phyloP scores from a whole-genome alignment of 139 green algal species.

The Edaphochlamys debaryana region DNA sequence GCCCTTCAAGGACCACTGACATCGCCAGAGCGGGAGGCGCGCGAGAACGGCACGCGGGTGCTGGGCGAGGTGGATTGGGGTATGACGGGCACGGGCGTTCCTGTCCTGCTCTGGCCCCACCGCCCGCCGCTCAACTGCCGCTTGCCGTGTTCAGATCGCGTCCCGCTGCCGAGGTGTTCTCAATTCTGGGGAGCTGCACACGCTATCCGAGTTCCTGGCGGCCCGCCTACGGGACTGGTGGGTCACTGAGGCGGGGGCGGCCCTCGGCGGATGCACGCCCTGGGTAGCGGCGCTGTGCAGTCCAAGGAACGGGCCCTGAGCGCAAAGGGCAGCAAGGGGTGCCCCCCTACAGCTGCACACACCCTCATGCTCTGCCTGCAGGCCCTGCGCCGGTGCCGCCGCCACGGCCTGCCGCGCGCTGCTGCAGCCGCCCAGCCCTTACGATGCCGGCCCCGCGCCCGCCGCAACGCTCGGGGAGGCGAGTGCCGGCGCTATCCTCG shows the following conservation, averaged over 20 bases:
- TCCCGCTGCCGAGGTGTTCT: neutral
- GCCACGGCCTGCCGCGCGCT: conserved; percentile 10
- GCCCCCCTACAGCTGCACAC: too few relatives aligned
- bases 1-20: conserved; percentile 4
- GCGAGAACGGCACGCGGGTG: conserved; percentile 20
- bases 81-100: neutral
- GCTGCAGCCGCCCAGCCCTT: neutral
- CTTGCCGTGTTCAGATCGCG: neutral
- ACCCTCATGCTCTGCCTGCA: too few relatives aligned
- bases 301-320: too few relatives aligned
- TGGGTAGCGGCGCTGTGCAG: too few relatives aligned
- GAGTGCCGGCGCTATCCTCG: neutral
- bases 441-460: neutral
- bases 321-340: too few relatives aligned
- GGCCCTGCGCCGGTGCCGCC: conserved; percentile 11
- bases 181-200: conserved; percentile 11
- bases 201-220: conserved; percentile 25
- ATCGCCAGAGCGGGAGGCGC: conserved; percentile 29
- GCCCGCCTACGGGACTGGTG: conserved; percentile 32
- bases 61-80: conserved; percentile 13
- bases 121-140: neutral
- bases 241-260: neutral
- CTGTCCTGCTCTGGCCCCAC: neutral
- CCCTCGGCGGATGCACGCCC: too few relatives aligned
- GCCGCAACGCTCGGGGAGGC: neutral